Conservation (phyloP, 345 rosid species). For the Rubroshorea leprosula region DNA sequence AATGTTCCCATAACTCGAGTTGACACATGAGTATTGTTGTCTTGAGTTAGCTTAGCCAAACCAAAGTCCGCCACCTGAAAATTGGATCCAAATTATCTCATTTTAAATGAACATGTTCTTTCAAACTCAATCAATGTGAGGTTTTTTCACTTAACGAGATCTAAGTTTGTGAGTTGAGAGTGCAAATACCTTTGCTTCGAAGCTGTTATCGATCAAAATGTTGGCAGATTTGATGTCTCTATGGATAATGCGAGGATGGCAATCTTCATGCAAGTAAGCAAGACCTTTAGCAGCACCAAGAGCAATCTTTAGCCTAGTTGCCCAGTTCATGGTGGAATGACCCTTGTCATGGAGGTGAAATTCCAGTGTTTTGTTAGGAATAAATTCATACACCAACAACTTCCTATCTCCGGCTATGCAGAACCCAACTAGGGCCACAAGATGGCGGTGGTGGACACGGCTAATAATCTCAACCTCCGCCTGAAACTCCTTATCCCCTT, state of each 20-base stretch:
- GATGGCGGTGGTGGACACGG: conserved; percentile 89
- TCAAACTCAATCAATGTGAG: no score
- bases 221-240: conserved; percentile 90
- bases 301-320: conserved; percentile 14
- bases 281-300: conserved; percentile 90
- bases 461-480: conserved; percentile 92
- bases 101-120: no score
- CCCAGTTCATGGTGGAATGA: neutral
- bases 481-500: conserved; percentile 74
- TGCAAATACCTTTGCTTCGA: conserved; percentile 96
- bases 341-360: conserved; percentile 55
- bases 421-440: conserved; percentile 87
- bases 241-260: conserved; percentile 91
- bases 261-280: conserved; percentile 96
- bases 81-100: neutral
- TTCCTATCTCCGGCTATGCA: conserved; percentile 50
- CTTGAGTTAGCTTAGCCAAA: conserved; percentile 76
- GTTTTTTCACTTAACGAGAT: no score
- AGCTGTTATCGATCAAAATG: conserved; percentile 72
- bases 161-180: no score
- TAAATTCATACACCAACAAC: conserved; percentile 65
- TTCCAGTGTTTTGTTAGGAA: conserved; percentile 73
- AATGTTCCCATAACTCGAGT: conserved; percentile 98
- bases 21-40: conserved; percentile 80
- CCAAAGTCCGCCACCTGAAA: conserved; percentile 94